A percentile compares a stretch with the other conserved stretches of the same genome.
Evolutionary conservation across 306 rosid genomes (phyloP).

Genomic region (Casuarina glauca): DNA sequence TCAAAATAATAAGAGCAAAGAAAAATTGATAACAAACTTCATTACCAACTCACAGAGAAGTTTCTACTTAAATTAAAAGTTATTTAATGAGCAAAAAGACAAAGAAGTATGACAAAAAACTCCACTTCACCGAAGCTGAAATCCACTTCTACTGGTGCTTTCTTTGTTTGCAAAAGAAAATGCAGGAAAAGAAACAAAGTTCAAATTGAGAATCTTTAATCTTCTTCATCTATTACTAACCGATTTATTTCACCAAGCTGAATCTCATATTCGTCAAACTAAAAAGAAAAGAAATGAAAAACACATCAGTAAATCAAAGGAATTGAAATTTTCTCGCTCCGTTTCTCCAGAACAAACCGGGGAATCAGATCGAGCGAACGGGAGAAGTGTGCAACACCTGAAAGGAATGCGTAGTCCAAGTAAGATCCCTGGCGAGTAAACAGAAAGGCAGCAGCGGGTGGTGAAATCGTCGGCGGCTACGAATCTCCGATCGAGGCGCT

Average conservation of each 20-base stretch:
- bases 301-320: conserved; percentile 13
- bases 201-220: conserved; percentile 22
- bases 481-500: conserved; percentile 31
- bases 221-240: background rate
- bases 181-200: conserved; percentile 10
- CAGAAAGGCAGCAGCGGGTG: conserved; percentile 24
- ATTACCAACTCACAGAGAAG: background rate
- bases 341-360: conserved; percentile 23
- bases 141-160: background rate
- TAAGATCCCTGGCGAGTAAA: conserved; percentile 39
- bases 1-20: conserved; percentile 17
- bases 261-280: background rate
- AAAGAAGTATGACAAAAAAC: background rate
- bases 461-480: conserved; percentile 37
- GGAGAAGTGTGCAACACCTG: conserved; percentile 26
- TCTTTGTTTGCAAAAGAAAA: conserved; percentile 10
- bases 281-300: background rate
- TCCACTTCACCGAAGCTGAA: too few relatives aligned
- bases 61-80: background rate
- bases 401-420: conserved; percentile 19
- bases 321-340: conserved; percentile 28
- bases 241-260: background rate
- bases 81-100: background rate
- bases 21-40: background rate
- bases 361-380: conserved; percentile 49